A percentile compares a stretch with the other conserved stretches of the same genome.
Evolutionary conservation across 108 stramenopile species (phyloP).

Genomic region (Aurantiochytrium sp.): DNA sequence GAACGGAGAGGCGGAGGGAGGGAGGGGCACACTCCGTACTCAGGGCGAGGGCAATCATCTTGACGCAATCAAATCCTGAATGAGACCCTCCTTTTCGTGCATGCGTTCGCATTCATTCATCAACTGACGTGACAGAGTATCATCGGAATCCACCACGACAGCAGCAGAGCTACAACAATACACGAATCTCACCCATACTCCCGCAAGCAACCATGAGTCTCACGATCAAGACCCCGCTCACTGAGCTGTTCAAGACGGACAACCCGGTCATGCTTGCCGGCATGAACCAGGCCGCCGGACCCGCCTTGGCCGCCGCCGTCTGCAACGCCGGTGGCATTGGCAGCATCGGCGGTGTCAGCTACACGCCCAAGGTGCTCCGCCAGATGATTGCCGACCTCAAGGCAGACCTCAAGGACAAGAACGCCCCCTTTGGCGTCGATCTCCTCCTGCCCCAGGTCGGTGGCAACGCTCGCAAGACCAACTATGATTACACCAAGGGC

Average conservation of each 20-base stretch:
- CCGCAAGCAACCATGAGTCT: not conserved
- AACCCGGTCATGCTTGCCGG: constrained; percentile 9
- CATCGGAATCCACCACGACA: too few species aligned
- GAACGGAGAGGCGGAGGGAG: too few species aligned
- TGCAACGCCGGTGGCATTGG: not conserved
- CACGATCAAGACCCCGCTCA: not conserved
- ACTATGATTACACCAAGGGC: constrained; percentile 13
- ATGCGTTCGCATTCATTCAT: too few species aligned
- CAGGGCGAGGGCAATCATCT: too few species aligned
- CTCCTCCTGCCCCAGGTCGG: not conserved
- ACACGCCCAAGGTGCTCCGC: not conserved
- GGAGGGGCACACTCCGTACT: too few species aligned
- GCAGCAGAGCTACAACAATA: too few species aligned
- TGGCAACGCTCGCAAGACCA: not conserved
- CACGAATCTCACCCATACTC: too few species aligned
- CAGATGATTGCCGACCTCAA: not conserved
- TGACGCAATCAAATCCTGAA: too few species aligned
- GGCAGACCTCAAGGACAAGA: not conserved
- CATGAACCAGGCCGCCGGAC: not conserved
- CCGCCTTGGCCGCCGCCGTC: not conserved
- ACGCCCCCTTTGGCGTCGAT: constrained; percentile 5
- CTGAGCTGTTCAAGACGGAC: not conserved
- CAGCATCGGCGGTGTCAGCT: not conserved
- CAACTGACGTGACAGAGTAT: too few species aligned
- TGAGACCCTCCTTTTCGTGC: too few species aligned